phyloP scores from a whole-genome alignment of 148 eudicot species.

The Vaccinium corymbosum region DNA sequence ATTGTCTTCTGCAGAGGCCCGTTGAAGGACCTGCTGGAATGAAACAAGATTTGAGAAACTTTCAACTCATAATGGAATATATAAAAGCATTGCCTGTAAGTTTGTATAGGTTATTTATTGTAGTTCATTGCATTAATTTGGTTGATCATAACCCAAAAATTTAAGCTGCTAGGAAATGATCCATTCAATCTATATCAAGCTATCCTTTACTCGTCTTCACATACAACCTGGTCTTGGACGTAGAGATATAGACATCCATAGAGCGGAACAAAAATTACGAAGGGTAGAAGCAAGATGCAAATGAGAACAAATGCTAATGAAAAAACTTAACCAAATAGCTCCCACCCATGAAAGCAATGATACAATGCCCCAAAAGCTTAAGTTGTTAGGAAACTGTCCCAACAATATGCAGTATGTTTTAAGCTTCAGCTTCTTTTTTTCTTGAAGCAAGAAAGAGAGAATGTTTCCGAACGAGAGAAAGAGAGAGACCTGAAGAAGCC shows the following conservation, averaged over 20 bases:
- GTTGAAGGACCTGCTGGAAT: slow-evolving; percentile 55
- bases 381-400: neutral
- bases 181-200: neutral
- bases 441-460: no score
- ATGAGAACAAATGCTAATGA: neutral
- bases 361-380: neutral
- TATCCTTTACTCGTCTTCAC: neutral
- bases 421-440: no score
- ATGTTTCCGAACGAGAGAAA: no score
- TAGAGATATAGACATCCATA: neutral
- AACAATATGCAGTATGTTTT: neutral
- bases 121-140: neutral
- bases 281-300: neutral
- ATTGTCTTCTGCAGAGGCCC: slow-evolving; percentile 54
- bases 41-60: slow-evolving; percentile 83
- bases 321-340: neutral
- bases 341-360: neutral
- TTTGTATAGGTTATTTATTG: neutral
- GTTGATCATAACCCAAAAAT: neutral
- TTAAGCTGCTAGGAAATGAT: neutral
- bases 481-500: no score
- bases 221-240: neutral
- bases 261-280: neutral
- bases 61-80: slow-evolving; percentile 76
- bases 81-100: slow-evolving; percentile 94